Percentiles rank a stretch among this genome's conserved stretches.
Conservation (phyloP, 176 grass and related monocot species). For the Stipa capillata region DNA sequence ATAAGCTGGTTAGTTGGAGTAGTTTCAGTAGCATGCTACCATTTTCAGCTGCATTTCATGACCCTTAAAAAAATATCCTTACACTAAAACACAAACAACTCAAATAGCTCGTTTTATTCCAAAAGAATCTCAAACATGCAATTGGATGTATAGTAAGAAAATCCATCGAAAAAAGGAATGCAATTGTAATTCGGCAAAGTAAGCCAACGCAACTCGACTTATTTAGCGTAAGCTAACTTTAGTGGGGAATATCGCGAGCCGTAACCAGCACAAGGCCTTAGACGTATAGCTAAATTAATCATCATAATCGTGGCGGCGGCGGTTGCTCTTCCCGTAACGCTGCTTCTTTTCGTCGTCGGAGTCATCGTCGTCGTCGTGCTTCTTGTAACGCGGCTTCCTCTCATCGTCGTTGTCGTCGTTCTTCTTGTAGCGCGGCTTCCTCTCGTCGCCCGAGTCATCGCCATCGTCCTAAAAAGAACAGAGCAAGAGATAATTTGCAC, state of each 20-base stretch:
- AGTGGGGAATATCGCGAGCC: neutral
- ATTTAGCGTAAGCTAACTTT: neutral
- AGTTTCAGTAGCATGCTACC: too few species aligned
- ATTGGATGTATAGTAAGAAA: neutral
- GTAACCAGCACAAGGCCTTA: neutral
- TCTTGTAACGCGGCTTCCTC: constrained; percentile 26
- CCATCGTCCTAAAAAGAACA: neutral
- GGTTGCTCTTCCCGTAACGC: constrained; percentile 31
- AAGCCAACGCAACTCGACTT: neutral
- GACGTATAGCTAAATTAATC: neutral
- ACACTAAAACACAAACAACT: neutral
- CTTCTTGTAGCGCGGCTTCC: too few species aligned
- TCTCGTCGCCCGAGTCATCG: too few species aligned
- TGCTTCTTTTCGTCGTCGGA: constrained; percentile 24
- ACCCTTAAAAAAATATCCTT: neutral
- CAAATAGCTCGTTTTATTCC: too few species aligned
- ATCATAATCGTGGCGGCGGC: constrained; percentile 26
- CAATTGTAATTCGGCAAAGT: neutral
- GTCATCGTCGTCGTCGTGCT: constrained; percentile 3
- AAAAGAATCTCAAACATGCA: too few species aligned
- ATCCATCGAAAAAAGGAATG: neutral
- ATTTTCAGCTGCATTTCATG: too few species aligned
- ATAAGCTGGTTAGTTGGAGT: too few species aligned
- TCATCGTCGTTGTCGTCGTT: too few species aligned
- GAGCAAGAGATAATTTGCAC: neutral